Conservation (phyloP, 1,284 basidiomycete species). For the Microbotryum saponariae region DNA sequence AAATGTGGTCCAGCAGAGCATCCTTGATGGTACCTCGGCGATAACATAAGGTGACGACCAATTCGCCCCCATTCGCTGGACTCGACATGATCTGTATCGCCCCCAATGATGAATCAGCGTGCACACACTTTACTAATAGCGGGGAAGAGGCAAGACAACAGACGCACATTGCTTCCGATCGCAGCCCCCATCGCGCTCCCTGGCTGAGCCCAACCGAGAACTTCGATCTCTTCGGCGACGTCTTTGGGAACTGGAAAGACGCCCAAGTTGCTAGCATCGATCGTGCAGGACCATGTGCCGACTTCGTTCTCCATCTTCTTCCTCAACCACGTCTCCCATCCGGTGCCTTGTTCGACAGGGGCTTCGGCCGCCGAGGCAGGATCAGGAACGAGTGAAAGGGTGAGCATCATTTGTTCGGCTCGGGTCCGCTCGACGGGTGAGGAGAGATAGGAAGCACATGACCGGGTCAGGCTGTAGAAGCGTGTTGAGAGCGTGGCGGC, state of each 20-base stretch:
- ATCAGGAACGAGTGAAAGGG: conserved; percentile 4
- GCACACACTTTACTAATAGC: too few species aligned
- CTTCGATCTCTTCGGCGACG: conserved; percentile 2
- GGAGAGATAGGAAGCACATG: background rate
- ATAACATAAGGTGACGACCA: conserved; percentile 8
- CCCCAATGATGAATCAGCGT: background rate
- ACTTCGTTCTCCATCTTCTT: background rate
- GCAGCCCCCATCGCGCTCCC: background rate
- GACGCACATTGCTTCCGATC: conserved; percentile 13
- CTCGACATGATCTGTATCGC: conserved; percentile 3
- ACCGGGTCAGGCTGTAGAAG: conserved; percentile 1
- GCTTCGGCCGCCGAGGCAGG: background rate
- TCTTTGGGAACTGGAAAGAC: conserved; percentile 5
- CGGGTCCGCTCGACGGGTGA: background rate
- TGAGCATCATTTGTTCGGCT: conserved; percentile 5
- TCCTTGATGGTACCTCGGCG: conserved; percentile 3
- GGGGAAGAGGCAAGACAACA: background rate
- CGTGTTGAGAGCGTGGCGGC: background rate
- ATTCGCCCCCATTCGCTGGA: background rate
- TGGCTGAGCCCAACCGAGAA: conserved; percentile 14
- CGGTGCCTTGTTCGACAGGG: background rate
- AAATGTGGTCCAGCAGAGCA: background rate
- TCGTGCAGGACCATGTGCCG: background rate
- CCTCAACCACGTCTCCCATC: conserved; percentile 6
- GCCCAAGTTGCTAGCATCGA: conserved; percentile 18